A percentile compares a stretch with the other conserved stretches of the same genome.
Conservation (phyloP, 2,329 filamentous ascomycete genomes). For the Penicillium polonicum region DNA sequence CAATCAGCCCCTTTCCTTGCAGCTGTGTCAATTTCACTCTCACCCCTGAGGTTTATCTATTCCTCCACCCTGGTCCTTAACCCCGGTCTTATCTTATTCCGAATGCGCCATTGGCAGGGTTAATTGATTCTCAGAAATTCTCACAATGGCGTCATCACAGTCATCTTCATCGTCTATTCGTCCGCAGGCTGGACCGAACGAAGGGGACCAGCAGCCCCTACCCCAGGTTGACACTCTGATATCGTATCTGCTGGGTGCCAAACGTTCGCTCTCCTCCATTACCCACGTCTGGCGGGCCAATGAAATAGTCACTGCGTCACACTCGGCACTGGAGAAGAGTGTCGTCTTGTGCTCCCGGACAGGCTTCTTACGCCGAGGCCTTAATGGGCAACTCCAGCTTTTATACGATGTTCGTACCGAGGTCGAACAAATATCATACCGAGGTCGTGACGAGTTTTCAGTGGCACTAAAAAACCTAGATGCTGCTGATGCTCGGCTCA, state of each 20-base stretch:
- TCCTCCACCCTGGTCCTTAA: neutral
- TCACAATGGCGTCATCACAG: conserved; percentile 33
- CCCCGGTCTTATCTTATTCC: neutral
- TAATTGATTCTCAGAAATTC: neutral
- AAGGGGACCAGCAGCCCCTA: conserved; percentile 21
- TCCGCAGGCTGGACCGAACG: conserved; percentile 11
- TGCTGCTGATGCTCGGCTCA: conserved; percentile 57
- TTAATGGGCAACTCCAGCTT: conserved; percentile 51
- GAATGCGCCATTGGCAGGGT: conserved; percentile 1
- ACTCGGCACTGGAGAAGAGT: conserved; percentile 73
- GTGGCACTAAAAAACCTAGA: conserved; percentile 57
- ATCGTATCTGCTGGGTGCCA: conserved; percentile 78
- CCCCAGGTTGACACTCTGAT: conserved; percentile 71
- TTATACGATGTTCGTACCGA: conserved; percentile 46
- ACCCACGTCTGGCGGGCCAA: conserved; percentile 80
- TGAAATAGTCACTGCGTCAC: conserved; percentile 75
- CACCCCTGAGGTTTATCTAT: neutral
- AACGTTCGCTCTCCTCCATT: conserved; percentile 82
- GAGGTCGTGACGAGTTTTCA: conserved; percentile 46
- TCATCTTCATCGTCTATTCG: conserved; percentile 30
- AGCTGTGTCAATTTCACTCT: neutral
- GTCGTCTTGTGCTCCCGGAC: conserved; percentile 70
- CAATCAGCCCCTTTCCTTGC: neutral
- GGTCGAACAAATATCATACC: conserved; percentile 44
- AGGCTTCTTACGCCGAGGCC: conserved; percentile 63